A percentile compares a stretch with the other conserved stretches of the same genome.
These are phyloP conservation scores for Breynia disticha DNA, from an alignment of 441 rosid genomes.

Conservation along the genomic window DNA sequence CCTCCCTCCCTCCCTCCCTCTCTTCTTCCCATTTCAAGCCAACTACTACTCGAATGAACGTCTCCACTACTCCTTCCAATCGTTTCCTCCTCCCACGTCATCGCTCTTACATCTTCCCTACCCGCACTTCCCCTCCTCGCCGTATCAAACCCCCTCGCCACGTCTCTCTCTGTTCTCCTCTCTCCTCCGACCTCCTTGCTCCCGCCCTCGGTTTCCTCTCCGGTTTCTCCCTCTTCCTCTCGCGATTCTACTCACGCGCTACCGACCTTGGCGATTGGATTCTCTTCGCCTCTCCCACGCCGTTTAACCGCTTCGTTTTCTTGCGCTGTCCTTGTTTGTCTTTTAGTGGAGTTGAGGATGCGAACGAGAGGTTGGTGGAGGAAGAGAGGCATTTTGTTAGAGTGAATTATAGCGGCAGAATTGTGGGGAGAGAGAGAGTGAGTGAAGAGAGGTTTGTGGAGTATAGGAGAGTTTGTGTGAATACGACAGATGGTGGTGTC, in stretches of 20 bases:
- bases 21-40: too few species aligned
- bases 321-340: constrained; percentile 78
- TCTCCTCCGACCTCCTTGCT: constrained; percentile 34
- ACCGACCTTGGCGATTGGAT: constrained; percentile 67
- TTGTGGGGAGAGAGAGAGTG: constrained; percentile 18
- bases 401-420: constrained; percentile 53
- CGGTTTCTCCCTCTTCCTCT: constrained; percentile 41
- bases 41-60: too few species aligned
- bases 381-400: constrained; percentile 76
- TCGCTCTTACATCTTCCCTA: constrained; percentile 3
- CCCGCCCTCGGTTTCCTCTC: constrained; percentile 55
- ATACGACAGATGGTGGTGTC: constrained; percentile 71
- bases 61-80: too few species aligned
- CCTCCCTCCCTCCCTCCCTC: constrained; percentile 4
- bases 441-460: constrained; percentile 30
- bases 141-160: constrained; percentile 31
- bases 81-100: constrained; percentile 7
- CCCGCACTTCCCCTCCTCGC: constrained; percentile 18
- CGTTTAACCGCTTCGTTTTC: constrained; percentile 80
- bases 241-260: constrained; percentile 8
- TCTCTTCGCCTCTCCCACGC: constrained; percentile 72
- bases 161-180: constrained; percentile 11
- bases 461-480: constrained; percentile 68
- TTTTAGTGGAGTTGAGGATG: constrained; percentile 40
- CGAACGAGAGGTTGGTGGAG: constrained; percentile 54